Evolutionary conservation across 352 stramenopile genomes (phyloP).

Genomic region (Pythium apleroticum): DNA sequence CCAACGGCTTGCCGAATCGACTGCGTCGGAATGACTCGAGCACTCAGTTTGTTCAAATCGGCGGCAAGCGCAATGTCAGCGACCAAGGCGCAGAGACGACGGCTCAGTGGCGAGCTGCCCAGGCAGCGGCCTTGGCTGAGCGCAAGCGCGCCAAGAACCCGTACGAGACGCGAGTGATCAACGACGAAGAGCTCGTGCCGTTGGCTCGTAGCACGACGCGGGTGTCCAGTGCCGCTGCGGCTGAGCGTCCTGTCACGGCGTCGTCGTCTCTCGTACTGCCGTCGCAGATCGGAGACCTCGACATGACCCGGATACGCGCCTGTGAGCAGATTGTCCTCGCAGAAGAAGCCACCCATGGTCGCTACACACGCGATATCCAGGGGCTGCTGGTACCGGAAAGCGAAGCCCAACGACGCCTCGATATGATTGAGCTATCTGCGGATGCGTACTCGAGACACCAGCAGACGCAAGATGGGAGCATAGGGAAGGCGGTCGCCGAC

Average conservation of each 20-base stretch:
- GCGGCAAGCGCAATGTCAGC: slow-evolving; percentile 42
- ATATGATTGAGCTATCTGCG: slow-evolving; percentile 62
- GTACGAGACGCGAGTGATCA: slow-evolving; percentile 85
- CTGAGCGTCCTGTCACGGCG: slow-evolving; percentile 2
- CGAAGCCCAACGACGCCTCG: slow-evolving; percentile 46
- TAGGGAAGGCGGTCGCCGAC: not conserved
- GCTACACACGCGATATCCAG: slow-evolving; percentile 68
- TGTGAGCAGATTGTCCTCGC: slow-evolving; percentile 65
- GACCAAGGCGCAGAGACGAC: slow-evolving; percentile 14
- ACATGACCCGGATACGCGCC: slow-evolving; percentile 77
- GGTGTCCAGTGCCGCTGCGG: slow-evolving; percentile 10
- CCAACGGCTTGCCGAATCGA: too few species aligned
- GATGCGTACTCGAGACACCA: slow-evolving; percentile 34
- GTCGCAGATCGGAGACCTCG: slow-evolving; percentile 80
- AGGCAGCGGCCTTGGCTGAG: slow-evolving; percentile 46
- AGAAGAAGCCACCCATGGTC: slow-evolving; percentile 67
- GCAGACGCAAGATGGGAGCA: not conserved
- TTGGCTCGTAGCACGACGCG: slow-evolving; percentile 19
- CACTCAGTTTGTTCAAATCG: slow-evolving; percentile 59
- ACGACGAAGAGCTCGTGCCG: slow-evolving; percentile 79
- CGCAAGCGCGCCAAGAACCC: slow-evolving; percentile 65
- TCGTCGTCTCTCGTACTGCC: slow-evolving; percentile 35
- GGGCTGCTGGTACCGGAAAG: slow-evolving; percentile 64
- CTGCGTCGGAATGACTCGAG: slow-evolving; percentile 16
- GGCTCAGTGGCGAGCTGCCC: slow-evolving; percentile 16